phyloP scores from a whole-genome alignment of 306 rosid species.

The Cyclanthera cordifolia region DNA sequence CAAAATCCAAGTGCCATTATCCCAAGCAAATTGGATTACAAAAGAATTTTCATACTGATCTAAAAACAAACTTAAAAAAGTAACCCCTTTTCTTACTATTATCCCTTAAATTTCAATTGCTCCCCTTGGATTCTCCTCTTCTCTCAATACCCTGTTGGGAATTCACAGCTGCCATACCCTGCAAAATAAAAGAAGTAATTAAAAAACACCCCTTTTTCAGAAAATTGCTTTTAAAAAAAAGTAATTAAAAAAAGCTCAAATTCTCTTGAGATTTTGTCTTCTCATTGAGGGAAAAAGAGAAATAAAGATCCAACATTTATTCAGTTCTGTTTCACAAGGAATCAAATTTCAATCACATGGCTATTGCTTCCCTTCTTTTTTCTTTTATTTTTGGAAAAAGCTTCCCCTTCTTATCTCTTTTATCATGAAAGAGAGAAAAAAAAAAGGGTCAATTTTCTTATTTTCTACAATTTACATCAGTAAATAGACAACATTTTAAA shows the following conservation, averaged over 20 bases:
- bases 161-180: slow-evolving; percentile 77
- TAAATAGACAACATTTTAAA: background rate
- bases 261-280: slow-evolving; percentile 1
- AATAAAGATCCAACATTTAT: background rate
- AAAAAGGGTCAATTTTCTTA: background rate
- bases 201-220: background rate
- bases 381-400: too few relatives aligned
- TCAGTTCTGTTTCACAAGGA: background rate
- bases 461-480: background rate
- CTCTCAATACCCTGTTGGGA: slow-evolving; percentile 47
- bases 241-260: background rate
- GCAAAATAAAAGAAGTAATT: slow-evolving; percentile 10
- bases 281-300: background rate
- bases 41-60: background rate
- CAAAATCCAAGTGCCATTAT: background rate
- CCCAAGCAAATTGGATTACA: slow-evolving; percentile 9
- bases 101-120: background rate
- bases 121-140: background rate
- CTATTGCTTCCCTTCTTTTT: background rate
- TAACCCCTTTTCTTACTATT: background rate
- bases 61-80: background rate
- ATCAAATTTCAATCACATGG: background rate
- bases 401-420: too few relatives aligned
- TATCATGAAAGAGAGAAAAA: background rate
- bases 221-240: background rate